phyloP scores from a whole-genome alignment of 2,329 filamentous ascomycete species.

The Tetracladium maxilliforme region DNA sequence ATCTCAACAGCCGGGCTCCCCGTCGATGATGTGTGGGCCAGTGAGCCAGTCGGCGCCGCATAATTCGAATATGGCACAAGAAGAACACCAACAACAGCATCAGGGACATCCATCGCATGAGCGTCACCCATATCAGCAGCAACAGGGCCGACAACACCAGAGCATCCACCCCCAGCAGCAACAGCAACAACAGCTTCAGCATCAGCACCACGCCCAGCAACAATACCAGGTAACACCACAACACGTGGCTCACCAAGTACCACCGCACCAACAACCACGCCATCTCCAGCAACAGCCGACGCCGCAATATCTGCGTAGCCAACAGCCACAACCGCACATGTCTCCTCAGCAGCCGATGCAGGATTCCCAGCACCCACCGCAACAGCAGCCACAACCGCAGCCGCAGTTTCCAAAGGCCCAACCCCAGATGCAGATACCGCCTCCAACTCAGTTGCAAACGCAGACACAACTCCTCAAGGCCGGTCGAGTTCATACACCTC shows the following conservation, averaged over 20 bases:
- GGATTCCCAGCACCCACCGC: not conserved
- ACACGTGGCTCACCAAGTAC: too few species aligned
- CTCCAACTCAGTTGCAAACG: not conserved
- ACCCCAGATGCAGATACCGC: too few species aligned
- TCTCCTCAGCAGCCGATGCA: too few species aligned
- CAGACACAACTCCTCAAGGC: not conserved
- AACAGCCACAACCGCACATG: constrained; percentile 12
- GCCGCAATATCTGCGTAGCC: not conserved
- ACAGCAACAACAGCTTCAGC: constrained; percentile 9
- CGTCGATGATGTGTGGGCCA: too few species aligned
- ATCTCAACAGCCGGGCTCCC: too few species aligned
- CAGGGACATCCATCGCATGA: too few species aligned
- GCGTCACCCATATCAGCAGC: constrained; percentile 15
- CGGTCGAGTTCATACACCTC: constrained; percentile 1
- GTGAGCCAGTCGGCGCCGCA: too few species aligned
- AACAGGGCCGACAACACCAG: constrained; percentile 13
- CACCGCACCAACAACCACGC: constrained; percentile 11
- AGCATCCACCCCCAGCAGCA: constrained; percentile 15
- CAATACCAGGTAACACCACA: constrained; percentile 9
- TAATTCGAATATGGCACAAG: too few species aligned
- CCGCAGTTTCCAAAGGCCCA: too few species aligned
- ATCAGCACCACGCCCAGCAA: constrained; percentile 13
- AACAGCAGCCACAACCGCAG: not conserved
- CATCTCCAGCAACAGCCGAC: constrained; percentile 4
- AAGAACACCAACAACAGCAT: too few species aligned